Evolutionary conservation across 169 alveolate species (phyloP).

Genomic region (Theileria annulata): DNA sequence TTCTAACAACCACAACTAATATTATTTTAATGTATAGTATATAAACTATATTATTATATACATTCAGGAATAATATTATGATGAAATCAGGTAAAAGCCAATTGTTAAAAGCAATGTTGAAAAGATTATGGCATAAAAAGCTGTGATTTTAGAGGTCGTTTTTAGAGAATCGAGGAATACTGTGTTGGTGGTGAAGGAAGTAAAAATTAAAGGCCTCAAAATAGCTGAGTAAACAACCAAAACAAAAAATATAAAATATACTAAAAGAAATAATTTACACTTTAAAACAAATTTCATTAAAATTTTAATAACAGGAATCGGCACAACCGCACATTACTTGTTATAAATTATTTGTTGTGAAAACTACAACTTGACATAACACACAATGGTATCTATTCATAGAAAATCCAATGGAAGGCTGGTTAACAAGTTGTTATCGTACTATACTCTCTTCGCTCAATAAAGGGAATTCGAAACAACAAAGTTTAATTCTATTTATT

Average conservation of each 20-base stretch:
- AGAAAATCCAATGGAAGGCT: not conserved
- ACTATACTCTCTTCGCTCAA: slow-evolving; percentile 33
- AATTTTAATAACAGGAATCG: not conserved
- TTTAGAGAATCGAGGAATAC: slow-evolving; percentile 57
- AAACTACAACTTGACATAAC: not conserved
- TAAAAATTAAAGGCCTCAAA: slow-evolving; percentile 44
- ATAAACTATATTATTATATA: not conserved
- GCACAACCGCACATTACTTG: not conserved
- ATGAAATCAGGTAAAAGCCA: slow-evolving; percentile 11
- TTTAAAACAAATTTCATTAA: slow-evolving; percentile 17
- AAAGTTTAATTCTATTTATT: slow-evolving; percentile 16
- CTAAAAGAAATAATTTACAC: slow-evolving; percentile 5
- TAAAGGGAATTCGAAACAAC: slow-evolving; percentile 27
- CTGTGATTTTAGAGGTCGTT: slow-evolving; percentile 12
- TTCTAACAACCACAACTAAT: slow-evolving; percentile 9
- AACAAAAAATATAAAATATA: slow-evolving; percentile 4
- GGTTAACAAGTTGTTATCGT: slow-evolving; percentile 46
- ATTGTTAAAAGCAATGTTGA: slow-evolving; percentile 1
- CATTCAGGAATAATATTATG: not conserved
- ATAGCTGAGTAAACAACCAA: slow-evolving; percentile 26
- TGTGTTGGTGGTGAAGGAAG: slow-evolving; percentile 60
- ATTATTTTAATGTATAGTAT: not conserved
- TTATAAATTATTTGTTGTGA: not conserved
- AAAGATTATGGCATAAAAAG: not conserved
- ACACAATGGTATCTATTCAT: not conserved